Evolutionary conservation across 2,329 filamentous ascomycete genomes (phyloP).

Genomic region (Neopestalotiopsis sp.): DNA sequence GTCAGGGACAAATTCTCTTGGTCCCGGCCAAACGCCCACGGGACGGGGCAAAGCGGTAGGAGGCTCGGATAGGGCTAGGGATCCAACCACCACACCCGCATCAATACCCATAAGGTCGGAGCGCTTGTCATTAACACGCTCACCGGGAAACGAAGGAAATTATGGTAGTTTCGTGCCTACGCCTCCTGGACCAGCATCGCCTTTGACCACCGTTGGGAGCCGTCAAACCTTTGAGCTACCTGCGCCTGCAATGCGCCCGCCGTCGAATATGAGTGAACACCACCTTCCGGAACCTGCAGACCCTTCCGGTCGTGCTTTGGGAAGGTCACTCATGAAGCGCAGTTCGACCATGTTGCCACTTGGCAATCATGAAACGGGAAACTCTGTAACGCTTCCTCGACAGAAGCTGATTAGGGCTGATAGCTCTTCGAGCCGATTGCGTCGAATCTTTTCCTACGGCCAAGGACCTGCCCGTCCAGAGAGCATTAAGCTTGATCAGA

Average conservation of each 20-base stretch:
- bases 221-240: slow-evolving; percentile 56
- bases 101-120: slow-evolving; percentile 37
- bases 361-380: not conserved
- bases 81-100: slow-evolving; percentile 21
- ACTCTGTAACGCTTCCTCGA: slow-evolving; percentile 20
- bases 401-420: slow-evolving; percentile 16
- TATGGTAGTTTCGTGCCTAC: slow-evolving; percentile 60
- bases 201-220: slow-evolving; percentile 27
- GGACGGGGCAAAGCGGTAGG: not conserved
- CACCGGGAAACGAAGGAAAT: slow-evolving; percentile 43
- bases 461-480: slow-evolving; percentile 40
- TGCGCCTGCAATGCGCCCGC: slow-evolving; percentile 54
- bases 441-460: slow-evolving; percentile 45
- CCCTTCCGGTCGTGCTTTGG: slow-evolving; percentile 23
- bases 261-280: slow-evolving; percentile 34
- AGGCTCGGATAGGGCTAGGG: slow-evolving; percentile 23
- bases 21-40: slow-evolving; percentile 33
- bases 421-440: slow-evolving; percentile 35
- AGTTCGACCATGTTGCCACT: slow-evolving; percentile 40
- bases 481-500: slow-evolving; percentile 45
- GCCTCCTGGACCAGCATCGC: slow-evolving; percentile 35
- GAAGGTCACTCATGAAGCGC: slow-evolving; percentile 38
- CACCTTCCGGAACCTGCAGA: slow-evolving; percentile 22
- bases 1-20: slow-evolving; percentile 29
- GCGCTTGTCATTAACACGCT: slow-evolving; percentile 44